Evolutionary conservation across 345 rosid genomes (phyloP).

Genomic region (Salix exigua): DNA sequence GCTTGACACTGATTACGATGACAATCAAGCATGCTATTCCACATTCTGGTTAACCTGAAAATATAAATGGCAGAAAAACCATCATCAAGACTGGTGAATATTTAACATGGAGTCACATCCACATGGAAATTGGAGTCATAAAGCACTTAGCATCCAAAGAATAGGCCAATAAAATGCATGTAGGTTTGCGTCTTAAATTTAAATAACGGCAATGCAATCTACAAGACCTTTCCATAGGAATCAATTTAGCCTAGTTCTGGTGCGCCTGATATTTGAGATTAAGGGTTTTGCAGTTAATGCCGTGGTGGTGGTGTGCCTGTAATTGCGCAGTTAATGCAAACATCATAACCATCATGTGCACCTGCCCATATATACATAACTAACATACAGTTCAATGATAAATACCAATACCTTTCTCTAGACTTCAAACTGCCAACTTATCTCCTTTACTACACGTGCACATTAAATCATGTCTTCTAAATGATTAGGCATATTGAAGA

Average conservation of each 20-base stretch:
- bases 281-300: background rate
- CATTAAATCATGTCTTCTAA: background rate
- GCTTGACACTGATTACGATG: slow-evolving; percentile 73
- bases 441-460: background rate
- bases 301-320: background rate
- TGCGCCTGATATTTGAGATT: background rate
- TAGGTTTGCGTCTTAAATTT: background rate
- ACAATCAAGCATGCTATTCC: slow-evolving; percentile 90
- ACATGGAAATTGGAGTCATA: background rate
- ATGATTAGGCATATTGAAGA: background rate
- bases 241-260: background rate
- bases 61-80: slow-evolving; percentile 10
- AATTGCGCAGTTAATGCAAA: background rate
- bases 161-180: background rate
- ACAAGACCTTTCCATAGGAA: background rate
- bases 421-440: background rate
- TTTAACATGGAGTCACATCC: background rate
- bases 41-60: slow-evolving; percentile 83
- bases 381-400: background rate
- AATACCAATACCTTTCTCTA: background rate
- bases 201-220: background rate
- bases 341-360: background rate
- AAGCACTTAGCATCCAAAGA: background rate
- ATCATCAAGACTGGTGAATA: slow-evolving; percentile 6
- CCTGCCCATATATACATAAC: background rate